Evolutionary conservation across 2,329 filamentous ascomycete genomes (phyloP).

Genomic region (Ambrosiella xylebori): DNA sequence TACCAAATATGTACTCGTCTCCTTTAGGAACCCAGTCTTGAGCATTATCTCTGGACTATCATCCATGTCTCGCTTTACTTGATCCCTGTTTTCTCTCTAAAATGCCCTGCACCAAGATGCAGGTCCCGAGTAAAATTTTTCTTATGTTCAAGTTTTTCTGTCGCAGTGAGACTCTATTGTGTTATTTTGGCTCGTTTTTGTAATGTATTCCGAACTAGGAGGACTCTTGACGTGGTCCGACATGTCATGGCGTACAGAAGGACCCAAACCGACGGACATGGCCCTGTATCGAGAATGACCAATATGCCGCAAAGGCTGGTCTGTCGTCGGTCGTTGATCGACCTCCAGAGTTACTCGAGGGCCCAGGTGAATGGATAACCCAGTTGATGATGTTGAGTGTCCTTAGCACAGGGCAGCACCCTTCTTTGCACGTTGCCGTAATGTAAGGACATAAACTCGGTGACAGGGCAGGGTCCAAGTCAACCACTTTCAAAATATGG

Average conservation of each 20-base stretch:
- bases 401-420: background rate
- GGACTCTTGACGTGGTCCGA: background rate
- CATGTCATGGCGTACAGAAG: background rate
- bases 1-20: too few species aligned
- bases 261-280: background rate
- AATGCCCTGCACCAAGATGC: slow-evolving; percentile 1
- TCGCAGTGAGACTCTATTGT: background rate
- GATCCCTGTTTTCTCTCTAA: background rate
- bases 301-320: background rate
- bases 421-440: background rate
- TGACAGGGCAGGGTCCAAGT: too few species aligned
- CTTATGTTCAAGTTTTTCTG: background rate
- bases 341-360: background rate
- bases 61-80: background rate
- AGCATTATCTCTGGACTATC: background rate
- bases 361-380: background rate
- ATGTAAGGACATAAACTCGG: too few species aligned
- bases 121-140: background rate
- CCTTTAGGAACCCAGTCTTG: too few species aligned
- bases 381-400: background rate
- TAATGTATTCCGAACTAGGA: background rate
- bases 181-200: background rate
- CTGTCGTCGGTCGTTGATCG: background rate
- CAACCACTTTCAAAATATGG: too few species aligned
- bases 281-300: background rate